These are phyloP conservation scores for Friedmanniomyces simplex DNA, from an alignment of 495 filamentous ascomycete genomes.

Conservation along the genomic window DNA sequence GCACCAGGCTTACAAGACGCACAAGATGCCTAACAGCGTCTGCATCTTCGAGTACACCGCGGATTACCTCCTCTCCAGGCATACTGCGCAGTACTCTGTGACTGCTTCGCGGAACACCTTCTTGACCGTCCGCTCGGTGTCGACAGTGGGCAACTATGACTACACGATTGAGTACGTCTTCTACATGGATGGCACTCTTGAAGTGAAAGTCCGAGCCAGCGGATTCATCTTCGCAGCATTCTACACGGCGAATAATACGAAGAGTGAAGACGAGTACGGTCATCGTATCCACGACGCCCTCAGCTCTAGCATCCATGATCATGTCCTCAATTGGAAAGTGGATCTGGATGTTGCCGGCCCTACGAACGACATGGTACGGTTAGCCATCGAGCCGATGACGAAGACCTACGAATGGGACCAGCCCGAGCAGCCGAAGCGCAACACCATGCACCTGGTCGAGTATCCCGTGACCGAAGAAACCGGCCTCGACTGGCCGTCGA, in stretches of 20 bases:
- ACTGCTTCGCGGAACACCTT: conserved; percentile 38
- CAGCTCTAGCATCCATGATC: conserved; percentile 48
- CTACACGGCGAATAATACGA: conserved; percentile 32
- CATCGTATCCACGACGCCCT: conserved; percentile 45
- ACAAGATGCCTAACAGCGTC: conserved; percentile 36
- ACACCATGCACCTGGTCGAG: conserved; percentile 45
- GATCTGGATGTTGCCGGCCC: conserved; percentile 43
- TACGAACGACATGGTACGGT: conserved; percentile 26
- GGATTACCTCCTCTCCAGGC: conserved; percentile 38
- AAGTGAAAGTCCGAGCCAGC: conserved; percentile 45
- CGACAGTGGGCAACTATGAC: conserved; percentile 48
- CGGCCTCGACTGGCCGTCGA: conserved; percentile 43
- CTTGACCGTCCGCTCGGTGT: conserved; percentile 37
- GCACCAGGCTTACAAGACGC: conserved; percentile 33
- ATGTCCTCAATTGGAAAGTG: conserved; percentile 49
- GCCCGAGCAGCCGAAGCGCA: conserved; percentile 33
- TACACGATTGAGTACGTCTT: conserved; percentile 43
- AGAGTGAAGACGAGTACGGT: conserved; percentile 44
- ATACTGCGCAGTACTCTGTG: conserved; percentile 25
- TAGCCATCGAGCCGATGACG: conserved; percentile 19
- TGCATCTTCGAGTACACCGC: conserved; percentile 42
- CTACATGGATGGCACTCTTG: conserved; percentile 46
- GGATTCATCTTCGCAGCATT: conserved; percentile 48
- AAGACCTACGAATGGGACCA: conserved; percentile 40
- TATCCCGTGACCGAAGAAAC: conserved; percentile 38